Evolutionary conservation across 1,139 yeast species (phyloP), one percentile per base, ranked within the genome.

Genomic region (Protomyces arabidopsidicola): DNA sequence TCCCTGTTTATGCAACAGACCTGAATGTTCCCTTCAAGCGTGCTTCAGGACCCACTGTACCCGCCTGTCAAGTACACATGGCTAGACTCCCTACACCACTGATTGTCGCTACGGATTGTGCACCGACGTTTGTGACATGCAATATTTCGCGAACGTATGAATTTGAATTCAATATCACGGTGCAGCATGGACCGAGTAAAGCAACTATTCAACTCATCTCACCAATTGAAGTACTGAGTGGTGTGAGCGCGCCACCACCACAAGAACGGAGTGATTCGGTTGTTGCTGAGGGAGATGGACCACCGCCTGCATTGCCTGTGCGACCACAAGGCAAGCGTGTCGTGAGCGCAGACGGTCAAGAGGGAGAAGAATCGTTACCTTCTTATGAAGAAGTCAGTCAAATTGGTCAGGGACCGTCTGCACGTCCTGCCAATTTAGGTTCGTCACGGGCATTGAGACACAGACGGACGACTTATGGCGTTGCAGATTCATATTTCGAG

Each of bases 51-150:
- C 27, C 39, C 20, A 45, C 39, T 1, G 54, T 22, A 12, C 63
- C 58, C 1, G 53, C 63, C 2, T n/a, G 22, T 8, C 53, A 50
- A 2, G 10, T 31, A 2, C 36, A 24, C 6, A n/a, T 24, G 36
- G 58, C 63, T 14, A 8, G 42, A 12, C 45, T 58, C 16, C 45
- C 52, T 8, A 52, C 42, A 20, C 62, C 62, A 16, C 42, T 58
- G 27, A 34, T 58, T 14, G 53, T 58, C 5, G 54, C 58, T 2
- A 60, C 58, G 16, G 58, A 53, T 22, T 42, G 50, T 8, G 42
- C 58, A 16, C 88, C 88, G 1, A 76, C 82, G 4, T 85, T 85
- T 72, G 75, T 73, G 45, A 82, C 85, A 2, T 85, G 89, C 71
- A 84, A 84, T 71, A 79, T 85, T 16, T 71, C 78, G 3, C 75